Base-by-base conservation (phyloP, 495 filamentous ascomycete genomes). In the Penicillium daleae region DNA sequence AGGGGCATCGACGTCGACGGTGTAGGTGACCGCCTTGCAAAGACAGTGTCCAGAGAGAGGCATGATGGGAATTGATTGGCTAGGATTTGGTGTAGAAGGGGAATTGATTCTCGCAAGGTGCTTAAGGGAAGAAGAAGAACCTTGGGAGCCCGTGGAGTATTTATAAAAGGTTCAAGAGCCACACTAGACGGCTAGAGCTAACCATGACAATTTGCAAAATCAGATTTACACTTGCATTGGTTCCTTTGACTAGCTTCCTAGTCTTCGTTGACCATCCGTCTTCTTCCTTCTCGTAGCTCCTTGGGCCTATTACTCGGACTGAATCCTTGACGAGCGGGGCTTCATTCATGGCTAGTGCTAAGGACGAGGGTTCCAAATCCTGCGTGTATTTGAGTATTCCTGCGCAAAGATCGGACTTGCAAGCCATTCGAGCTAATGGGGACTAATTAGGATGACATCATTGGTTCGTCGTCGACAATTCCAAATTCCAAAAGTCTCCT, bases 1-100 rank as follows among this genome's bases (percentile, higher is more conserved):
- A 42, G 86, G 86, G 15, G 73, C 65, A 15, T 86, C 84, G 31
- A 83, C 70, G 69, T 84, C 83, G 48, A 78, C 80, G 63, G 75
- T 81, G 82, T 87, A 89, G 59, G 83, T 90, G 76, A 89, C 86
- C 63, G 84, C 82, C 66, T 85, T 85, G 81, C 87, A 90, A 57
- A 90, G 86, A 72, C 87, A 90, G 81, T 90, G 87, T 66, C 87
- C 87, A 50, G 85, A 78, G 64, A 90, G 76, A 83, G 78, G 75
- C 87, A 89, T 89, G 60, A 61, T 86, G 78, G 48, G 59, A n/a
- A 22, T 49, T 31, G 35, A 51, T 26, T 59, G 35, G n/a, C 3
- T 13, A 22, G 35, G 59, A 39, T 42, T 42, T 15, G 52, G 29
- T 17, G 31, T 0, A 37, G 1, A 12, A 40, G n/a, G 31, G 35